Evolutionary conservation across 129 eudicot species (phyloP), one percentile per base, ranked within the genome.

Genomic region (Chrysanthemum makinoi): DNA sequence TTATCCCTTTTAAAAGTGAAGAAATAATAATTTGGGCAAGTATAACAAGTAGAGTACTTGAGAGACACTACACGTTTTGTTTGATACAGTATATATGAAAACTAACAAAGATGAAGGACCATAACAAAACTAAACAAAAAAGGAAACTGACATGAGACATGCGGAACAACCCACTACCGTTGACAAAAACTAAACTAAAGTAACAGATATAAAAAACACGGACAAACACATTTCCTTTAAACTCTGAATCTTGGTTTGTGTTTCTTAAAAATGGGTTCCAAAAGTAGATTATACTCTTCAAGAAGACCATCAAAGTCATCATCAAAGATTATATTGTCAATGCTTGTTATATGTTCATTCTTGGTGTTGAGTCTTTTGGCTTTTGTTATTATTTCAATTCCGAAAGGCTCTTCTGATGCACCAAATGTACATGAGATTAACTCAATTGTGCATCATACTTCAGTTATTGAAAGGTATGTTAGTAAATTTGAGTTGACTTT

Each of bases 391-490:
- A 53, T 78, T 26, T 64, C 77, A 19, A 70, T 78, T 48, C 77
- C 77, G 0, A 55, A 17, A 58, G 14, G 3, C 19, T 57, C 72
- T 7, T 46, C 72, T n/a, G 77, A 70, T 77, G 35, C 75, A 35
- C 70, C 81, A 2, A 62, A 62, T 18, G 62, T 49, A 47, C 72
- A 20, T 46, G 81, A 78, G 65, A 72, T 78, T 71, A 78, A 78
- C 66, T 71, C 81, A 18, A 71, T 78, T 63, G 17, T 64, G 28
- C 81, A 71, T 53, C 62, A 15, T 71, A 65, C 68, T 44, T 51
- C 85, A 13, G 1, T 44, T 20, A 54, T 84, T 48, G 73, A 72
- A 46, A 73, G 86, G 97, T 91, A 5, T 12, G 51, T 53, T 63
- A 7, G 30, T 26, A 26, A 2, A 24, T 60, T 47, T 62, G 3